A percentile compares a stretch with the other conserved stretches of the same genome.
phyloP scores from a whole-genome alignment of 805 yeast species.

The Wickerhamomyces bovis region DNA sequence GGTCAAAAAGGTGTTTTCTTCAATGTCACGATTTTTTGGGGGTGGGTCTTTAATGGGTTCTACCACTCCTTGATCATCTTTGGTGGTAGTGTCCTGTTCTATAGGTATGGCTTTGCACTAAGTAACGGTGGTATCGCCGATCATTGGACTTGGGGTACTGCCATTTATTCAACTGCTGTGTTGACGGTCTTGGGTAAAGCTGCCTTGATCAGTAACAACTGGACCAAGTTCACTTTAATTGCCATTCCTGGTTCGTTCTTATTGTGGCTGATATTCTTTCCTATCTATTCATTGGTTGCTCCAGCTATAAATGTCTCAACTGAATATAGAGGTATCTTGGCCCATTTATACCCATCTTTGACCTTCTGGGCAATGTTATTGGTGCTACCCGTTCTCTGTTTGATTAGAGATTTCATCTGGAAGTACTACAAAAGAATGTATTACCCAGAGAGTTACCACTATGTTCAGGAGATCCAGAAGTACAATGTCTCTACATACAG shows the following conservation, averaged over 20 bases:
- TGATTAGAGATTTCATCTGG: conserved; percentile 87
- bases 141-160: conserved; percentile 95
- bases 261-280: conserved; percentile 82
- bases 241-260: conserved; percentile 94
- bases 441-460: conserved; percentile 87
- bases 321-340: conserved; percentile 78
- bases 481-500: conserved; percentile 88
- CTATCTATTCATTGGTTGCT: conserved; percentile 78
- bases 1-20: conserved; percentile 89
- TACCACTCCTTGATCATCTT: conserved; percentile 86
- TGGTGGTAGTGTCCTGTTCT: conserved; percentile 63
- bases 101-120: conserved; percentile 59
- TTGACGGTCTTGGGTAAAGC: conserved; percentile 93
- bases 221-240: conserved; percentile 89
- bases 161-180: conserved; percentile 80
- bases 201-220: conserved; percentile 80
- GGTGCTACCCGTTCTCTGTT: conserved; percentile 70
- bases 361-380: conserved; percentile 80
- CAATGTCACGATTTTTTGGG: conserved; percentile 91
- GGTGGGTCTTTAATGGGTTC: conserved; percentile 95
- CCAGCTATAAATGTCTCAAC: conserved; percentile 76
- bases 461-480: conserved; percentile 95
- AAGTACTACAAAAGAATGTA: conserved; percentile 90
- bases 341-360: conserved; percentile 68
- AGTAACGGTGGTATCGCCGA: conserved; percentile 68